Percentiles rank a stretch among this genome's conserved stretches.
phyloP scores from a whole-genome alignment of 495 filamentous ascomycete genomes.

The Penicilliopsis zonata region DNA sequence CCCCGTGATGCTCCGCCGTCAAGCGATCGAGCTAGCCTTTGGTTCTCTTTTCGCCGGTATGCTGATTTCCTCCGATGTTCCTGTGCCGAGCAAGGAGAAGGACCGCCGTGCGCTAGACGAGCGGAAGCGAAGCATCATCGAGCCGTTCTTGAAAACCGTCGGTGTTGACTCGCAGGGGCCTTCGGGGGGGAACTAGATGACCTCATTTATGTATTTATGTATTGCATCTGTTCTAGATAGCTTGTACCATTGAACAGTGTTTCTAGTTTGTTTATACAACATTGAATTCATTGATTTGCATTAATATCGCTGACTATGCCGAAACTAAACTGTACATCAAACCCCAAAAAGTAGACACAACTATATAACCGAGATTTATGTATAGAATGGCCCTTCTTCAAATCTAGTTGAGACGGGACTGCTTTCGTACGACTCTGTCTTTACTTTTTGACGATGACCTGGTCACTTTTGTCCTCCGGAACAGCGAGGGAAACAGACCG shows the following conservation, averaged over 20 bases:
- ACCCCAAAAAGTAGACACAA: too few species aligned
- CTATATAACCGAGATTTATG: too few species aligned
- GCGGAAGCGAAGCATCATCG: slow-evolving; percentile 26
- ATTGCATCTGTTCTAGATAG: neutral
- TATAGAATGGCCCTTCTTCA: too few species aligned
- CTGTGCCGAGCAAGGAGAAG: slow-evolving; percentile 26
- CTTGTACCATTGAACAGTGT: neutral
- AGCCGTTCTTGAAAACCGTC: slow-evolving; percentile 33
- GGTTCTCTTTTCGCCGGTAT: slow-evolving; percentile 20
- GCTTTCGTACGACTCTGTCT: too few species aligned
- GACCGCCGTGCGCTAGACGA: slow-evolving; percentile 29
- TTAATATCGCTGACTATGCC: too few species aligned
- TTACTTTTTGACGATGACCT: too few species aligned
- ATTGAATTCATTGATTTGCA: neutral
- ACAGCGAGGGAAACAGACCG: neutral
- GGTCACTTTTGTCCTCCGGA: too few species aligned
- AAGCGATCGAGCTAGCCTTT: slow-evolving; percentile 22
- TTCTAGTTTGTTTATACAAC: neutral
- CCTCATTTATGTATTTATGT: neutral
- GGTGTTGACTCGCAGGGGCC: slow-evolving; percentile 28
- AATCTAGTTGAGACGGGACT: too few species aligned
- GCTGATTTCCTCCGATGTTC: slow-evolving; percentile 21
- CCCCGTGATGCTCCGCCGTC: slow-evolving; percentile 14
- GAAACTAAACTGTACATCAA: too few species aligned
- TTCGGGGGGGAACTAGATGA: slow-evolving; percentile 15